These are phyloP conservation scores for Diplodia mutila DNA, from an alignment of 2,329 filamentous ascomycete genomes.

Conservation along the genomic window DNA sequence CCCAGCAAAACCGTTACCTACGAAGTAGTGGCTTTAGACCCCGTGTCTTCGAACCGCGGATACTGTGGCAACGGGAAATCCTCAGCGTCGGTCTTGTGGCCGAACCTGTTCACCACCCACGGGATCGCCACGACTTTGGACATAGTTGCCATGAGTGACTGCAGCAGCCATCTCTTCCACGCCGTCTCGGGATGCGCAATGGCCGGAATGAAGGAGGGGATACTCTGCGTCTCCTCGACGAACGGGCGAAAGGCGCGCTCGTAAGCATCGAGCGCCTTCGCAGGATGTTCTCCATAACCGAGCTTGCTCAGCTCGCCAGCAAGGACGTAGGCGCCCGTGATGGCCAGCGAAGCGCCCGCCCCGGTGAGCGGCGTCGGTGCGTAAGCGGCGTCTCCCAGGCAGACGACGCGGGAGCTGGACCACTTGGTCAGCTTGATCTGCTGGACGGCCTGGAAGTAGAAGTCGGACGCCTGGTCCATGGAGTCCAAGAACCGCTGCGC, in stretches of 20 bases:
- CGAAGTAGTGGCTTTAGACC: background rate
- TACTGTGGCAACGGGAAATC: constrained; percentile 31
- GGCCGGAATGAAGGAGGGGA: constrained; percentile 34
- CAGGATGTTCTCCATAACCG: background rate
- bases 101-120: constrained; percentile 27
- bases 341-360: constrained; percentile 53
- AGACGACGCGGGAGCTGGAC: constrained; percentile 51
- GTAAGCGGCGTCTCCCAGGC: constrained; percentile 58
- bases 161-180: constrained; percentile 34
- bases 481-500: constrained; percentile 22
- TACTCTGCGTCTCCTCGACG: constrained; percentile 27
- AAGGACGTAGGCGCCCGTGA: constrained; percentile 37
- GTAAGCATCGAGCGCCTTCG: constrained; percentile 18
- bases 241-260: constrained; percentile 22
- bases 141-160: background rate
- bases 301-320: constrained; percentile 16
- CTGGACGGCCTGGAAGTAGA: constrained; percentile 48
- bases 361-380: constrained; percentile 53
- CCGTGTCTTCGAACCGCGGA: background rate
- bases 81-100: constrained; percentile 26
- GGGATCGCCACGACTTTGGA: constrained; percentile 26
- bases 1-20: background rate
- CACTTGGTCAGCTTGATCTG: constrained; percentile 49
- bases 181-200: constrained; percentile 32
- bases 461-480: constrained; percentile 36